Base-by-base conservation (phyloP, 1,139 yeast genomes). In the Starmera stellimalicola region DNA sequence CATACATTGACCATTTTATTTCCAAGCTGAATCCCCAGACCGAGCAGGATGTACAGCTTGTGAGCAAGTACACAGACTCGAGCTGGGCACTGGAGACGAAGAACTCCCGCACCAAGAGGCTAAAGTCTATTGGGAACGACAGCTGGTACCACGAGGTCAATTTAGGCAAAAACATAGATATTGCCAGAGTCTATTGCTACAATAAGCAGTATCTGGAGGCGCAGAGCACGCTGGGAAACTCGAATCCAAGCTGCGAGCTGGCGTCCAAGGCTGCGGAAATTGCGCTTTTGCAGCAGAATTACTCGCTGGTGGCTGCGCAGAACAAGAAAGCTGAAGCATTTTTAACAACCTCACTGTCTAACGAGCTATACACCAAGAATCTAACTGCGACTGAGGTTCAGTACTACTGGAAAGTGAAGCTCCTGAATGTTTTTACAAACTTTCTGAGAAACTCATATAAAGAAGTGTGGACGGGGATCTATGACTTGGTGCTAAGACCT, bases 321-420 rank as follows among this genome's bases (percentile, higher is more conserved):
- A 51, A 47, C 16, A 49, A 49, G 30, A 40, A 40, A 11, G 34
- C 45, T 6, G 50, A 47, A 8, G 36, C 42, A 3, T 47, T 45
- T 27, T 18, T 49, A 8, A 34, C 44, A 7, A 40, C 44, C 7
- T 36, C 50, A 2, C 18, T 36, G 19, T 40, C 51, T 2, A 47
- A 40, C 30, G 51, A 49, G 25, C 23, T 43, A 9, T 49, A 47
- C 16, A 14, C 35, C 16, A 47, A 49, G 28, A 41, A 47, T 33
- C 25, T 47, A 10, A 49, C 49, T 1, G 37, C 33, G 3, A 20
- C 25, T 3, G 52, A 49, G 32, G 39, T 49, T 3, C 26, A 26
- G 11, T 34, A 48, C 2, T 47, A 42, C 28, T 49, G 50, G 50
- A 42, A 47, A 30, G 42, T 47, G 6, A 43, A 42, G 18, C 37